A percentile compares a stretch with the other conserved stretches of the same genome.
Evolutionary conservation across 768 basidiomycete species (phyloP).

Genomic region (Macrolepiota albuminosa): DNA sequence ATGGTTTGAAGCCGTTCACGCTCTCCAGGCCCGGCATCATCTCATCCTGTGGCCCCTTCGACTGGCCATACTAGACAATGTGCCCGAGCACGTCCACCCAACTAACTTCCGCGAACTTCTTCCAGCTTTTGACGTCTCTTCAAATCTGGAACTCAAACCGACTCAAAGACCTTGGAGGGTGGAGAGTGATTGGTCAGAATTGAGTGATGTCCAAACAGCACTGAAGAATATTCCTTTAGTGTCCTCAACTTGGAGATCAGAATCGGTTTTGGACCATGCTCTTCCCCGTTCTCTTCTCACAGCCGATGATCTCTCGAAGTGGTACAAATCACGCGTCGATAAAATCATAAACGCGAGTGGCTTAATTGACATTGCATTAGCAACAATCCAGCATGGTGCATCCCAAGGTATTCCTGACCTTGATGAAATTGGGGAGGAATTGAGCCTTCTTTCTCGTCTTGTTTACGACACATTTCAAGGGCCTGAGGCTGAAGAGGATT

Average conservation of each 20-base stretch:
- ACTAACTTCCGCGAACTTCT: constrained; percentile 56
- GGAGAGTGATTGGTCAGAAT: constrained; percentile 58
- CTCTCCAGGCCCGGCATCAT: constrained; percentile 57
- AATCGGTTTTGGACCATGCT: not conserved
- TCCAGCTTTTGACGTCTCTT: constrained; percentile 50
- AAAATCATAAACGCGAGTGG: constrained; percentile 61
- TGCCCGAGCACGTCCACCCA: constrained; percentile 73
- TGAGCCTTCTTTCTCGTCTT: constrained; percentile 79
- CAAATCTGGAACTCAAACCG: constrained; percentile 36
- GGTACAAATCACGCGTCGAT: constrained; percentile 73
- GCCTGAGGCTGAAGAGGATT: constrained; percentile 47
- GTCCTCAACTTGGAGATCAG: not conserved
- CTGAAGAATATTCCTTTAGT: constrained; percentile 25
- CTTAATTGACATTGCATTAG: constrained; percentile 74
- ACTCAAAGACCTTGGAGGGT: constrained; percentile 41
- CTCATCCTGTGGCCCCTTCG: constrained; percentile 62
- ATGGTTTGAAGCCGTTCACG: constrained; percentile 51
- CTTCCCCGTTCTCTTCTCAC: constrained; percentile 31
- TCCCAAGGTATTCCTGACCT: constrained; percentile 73
- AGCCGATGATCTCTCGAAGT: constrained; percentile 50
- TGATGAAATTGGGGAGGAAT: constrained; percentile 87
- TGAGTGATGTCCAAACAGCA: constrained; percentile 34
- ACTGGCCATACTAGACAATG: constrained; percentile 59
- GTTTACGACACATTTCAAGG: constrained; percentile 75
- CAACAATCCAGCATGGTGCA: constrained; percentile 80